These are phyloP conservation scores for Russula virescens DNA, from an alignment of 768 basidiomycete genomes.

Conservation along the genomic window DNA sequence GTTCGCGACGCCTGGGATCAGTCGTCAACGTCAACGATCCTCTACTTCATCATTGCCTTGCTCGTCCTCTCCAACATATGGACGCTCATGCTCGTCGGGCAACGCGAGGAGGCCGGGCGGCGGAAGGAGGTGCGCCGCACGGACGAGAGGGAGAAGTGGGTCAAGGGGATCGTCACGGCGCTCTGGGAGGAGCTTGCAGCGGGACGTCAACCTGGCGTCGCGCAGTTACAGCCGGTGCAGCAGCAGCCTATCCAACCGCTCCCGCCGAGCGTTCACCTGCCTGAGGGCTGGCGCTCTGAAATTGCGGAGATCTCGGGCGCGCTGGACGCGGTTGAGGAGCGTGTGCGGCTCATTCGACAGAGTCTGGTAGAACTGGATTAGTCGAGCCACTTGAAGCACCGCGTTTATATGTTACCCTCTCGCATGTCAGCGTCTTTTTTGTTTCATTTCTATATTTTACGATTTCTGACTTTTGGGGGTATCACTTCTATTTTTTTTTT, in stretches of 20 bases:
- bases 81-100: slow-evolving; percentile 49
- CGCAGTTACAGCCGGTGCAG: not conserved
- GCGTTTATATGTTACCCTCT: not conserved
- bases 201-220: slow-evolving; percentile 33
- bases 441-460: too few species aligned
- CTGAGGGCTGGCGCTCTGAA: slow-evolving; percentile 22
- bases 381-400: too few species aligned
- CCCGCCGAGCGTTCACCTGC: not conserved
- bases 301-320: slow-evolving; percentile 11
- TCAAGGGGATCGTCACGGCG: slow-evolving; percentile 64
- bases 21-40: slow-evolving; percentile 61
- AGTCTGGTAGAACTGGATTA: slow-evolving; percentile 16
- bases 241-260: not conserved
- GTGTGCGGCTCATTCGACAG: slow-evolving; percentile 14
- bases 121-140: slow-evolving; percentile 45
- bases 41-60: slow-evolving; percentile 65
- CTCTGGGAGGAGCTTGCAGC: slow-evolving; percentile 64
- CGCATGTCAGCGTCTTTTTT: too few species aligned
- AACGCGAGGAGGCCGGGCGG: slow-evolving; percentile 41
- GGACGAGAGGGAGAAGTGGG: slow-evolving; percentile 70
- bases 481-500: too few species aligned
- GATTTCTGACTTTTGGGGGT: too few species aligned
- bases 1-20: slow-evolving; percentile 76
- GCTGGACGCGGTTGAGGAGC: slow-evolving; percentile 18
- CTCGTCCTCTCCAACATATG: slow-evolving; percentile 75